Conservation (phyloP, 352 stramenopile genomes). For the Phytophthora palmivora region DNA sequence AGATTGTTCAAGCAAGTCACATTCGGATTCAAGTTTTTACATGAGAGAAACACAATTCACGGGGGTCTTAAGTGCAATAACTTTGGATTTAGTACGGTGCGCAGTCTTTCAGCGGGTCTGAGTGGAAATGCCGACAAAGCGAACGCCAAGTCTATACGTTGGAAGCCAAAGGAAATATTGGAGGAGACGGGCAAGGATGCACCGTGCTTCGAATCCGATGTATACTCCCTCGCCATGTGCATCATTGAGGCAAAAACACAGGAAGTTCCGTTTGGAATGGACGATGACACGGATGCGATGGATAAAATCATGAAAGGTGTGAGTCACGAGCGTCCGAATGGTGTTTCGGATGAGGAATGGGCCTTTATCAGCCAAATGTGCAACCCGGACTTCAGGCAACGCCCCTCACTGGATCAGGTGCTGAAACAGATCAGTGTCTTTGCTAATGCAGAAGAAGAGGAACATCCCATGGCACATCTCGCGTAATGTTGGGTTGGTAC, state of each 20-base stretch:
- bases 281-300: no score
- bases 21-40: constrained; percentile 58
- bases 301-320: constrained; percentile 16
- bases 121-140: constrained; percentile 7
- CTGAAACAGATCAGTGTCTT: constrained; percentile 14
- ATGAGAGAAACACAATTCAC: constrained; percentile 54
- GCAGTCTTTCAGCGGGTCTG: constrained; percentile 18
- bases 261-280: no score
- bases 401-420: constrained; percentile 20
- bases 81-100: constrained; percentile 37
- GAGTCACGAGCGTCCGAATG: constrained; percentile 6
- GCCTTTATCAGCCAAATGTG: constrained; percentile 19
- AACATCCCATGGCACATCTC: constrained; percentile 9
- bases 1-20: constrained; percentile 25
- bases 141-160: constrained; percentile 16
- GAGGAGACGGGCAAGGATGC: constrained; percentile 7
- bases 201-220: constrained; percentile 20
- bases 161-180: constrained; percentile 41
- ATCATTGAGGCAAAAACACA: no score
- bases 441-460: constrained; percentile 17
- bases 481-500: no score
- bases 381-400: constrained; percentile 16
- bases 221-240: no score
- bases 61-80: constrained; percentile 86
- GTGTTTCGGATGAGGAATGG: constrained; percentile 14